Conservation (phyloP, 148 eudicot genomes). For the Persicaria maculosa region DNA sequence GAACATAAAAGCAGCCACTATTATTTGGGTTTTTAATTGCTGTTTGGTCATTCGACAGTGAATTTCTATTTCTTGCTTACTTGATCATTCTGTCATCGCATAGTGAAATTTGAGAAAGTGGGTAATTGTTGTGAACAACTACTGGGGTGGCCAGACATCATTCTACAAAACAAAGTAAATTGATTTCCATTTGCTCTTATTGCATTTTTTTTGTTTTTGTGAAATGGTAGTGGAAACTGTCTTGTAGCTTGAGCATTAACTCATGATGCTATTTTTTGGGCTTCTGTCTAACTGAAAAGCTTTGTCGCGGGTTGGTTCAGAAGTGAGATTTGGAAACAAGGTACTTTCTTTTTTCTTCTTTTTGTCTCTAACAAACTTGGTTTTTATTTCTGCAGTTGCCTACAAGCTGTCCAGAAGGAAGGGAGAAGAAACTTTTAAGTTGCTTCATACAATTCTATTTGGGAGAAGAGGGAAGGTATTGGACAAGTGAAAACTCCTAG, state of each 20-base stretch:
- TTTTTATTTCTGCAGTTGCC: constrained; percentile 41
- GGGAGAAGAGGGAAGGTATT: constrained; percentile 87
- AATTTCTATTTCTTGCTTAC: no score
- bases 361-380: constrained; percentile 4
- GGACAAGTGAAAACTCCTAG: background rate
- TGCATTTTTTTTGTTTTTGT: background rate
- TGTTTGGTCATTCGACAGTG: no score
- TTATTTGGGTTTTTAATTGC: no score
- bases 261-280: no score
- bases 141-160: background rate
- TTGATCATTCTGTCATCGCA: background rate
- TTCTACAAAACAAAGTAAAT: background rate
- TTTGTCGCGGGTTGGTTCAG: no score
- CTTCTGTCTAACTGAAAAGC: no score
- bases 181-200: background rate
- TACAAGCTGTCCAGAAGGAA: constrained; percentile 79
- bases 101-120: background rate
- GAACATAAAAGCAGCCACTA: no score
- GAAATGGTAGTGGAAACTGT: background rate
- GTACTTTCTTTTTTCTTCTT: background rate
- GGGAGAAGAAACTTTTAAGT: constrained; percentile 56
- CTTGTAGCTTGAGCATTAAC: background rate
- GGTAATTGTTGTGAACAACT: background rate
- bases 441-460: constrained; percentile 72
- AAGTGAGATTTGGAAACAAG: background rate